Evolutionary conservation across 441 rosid genomes (phyloP), one percentile per base, ranked within the genome.

Genomic region (Daphne laureola): DNA sequence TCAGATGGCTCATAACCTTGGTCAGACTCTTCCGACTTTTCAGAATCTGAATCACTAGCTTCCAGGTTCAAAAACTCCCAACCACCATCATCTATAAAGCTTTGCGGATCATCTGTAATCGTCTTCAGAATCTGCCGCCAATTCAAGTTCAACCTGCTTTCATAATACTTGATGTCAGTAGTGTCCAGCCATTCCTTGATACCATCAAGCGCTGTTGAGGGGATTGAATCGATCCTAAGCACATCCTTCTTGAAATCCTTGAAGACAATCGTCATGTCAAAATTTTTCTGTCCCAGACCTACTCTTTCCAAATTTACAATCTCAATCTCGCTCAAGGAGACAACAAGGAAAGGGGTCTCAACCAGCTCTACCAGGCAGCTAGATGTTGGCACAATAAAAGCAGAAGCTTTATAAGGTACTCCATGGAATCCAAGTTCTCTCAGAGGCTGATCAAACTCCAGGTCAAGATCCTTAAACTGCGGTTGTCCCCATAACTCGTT

Each of bases 181-280:
- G 96, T 83, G 78, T 87, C 87, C 1, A 91, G 92, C 96, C 98
- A 91, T 62, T 87, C 95, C 66, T 87, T 85, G 57, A 91, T 87
- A 61, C 92, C 83, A 46, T 91, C 98, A 0, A 91, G 84, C 2
- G 95, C 73, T 8, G 88, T 70, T 4, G 93, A 81, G 18, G 93
- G 95, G 54, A 91, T 67, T 2, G 98, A 87, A 63, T 91, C 98
- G 17, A 91, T 85, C 57, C 98, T 71, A 5, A 87, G 82, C 4
- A 85, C 95, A 59, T 91, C 96, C 42, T 69, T 68, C 65, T 87
- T 87, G 78, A 87, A 91, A 67, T 91, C 96, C 80, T 91, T 87
- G 51, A 87, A 87, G 51, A 91, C 78, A 17, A 91, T 64, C 36
- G 95, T 78, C 96, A 91, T 77, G 66, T 91, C 96, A 60, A 91